Conservation (phyloP, 176 grass and related monocot genomes). For the Carex parvula region DNA sequence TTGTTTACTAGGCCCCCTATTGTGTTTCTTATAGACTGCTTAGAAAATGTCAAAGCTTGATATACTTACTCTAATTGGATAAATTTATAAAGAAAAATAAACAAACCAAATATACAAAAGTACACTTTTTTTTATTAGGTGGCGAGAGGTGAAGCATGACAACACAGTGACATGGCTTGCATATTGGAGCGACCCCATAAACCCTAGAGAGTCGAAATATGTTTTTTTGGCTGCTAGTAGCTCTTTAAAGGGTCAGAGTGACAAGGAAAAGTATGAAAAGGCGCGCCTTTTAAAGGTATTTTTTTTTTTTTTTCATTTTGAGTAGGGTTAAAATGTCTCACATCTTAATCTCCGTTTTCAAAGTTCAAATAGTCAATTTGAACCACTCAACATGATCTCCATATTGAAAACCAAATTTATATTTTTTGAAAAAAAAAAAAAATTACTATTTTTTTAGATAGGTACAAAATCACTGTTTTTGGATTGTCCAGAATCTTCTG, state of each 20-base stretch:
- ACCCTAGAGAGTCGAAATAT: slow-evolving; percentile 92
- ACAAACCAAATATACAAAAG: background rate
- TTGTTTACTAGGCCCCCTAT: too few relatives aligned
- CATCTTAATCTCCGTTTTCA: too few relatives aligned
- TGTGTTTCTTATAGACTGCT: background rate
- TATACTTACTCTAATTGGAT: background rate
- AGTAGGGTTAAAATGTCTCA: too few relatives aligned
- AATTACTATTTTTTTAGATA: too few relatives aligned
- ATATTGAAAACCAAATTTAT: too few relatives aligned
- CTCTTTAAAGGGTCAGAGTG: slow-evolving; percentile 85
- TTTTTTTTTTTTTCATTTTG: background rate
- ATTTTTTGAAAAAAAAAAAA: too few relatives aligned
- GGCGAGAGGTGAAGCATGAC: slow-evolving; percentile 93
- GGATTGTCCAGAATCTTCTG: too few relatives aligned
- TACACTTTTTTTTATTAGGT: slow-evolving; percentile 32
- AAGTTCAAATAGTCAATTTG: too few relatives aligned
- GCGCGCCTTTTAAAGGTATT: slow-evolving; percentile 80
- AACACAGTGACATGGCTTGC: slow-evolving; percentile 99
- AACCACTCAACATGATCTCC: too few relatives aligned
- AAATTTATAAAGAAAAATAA: background rate
- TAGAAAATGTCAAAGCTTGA: background rate
- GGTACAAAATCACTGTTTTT: too few relatives aligned
- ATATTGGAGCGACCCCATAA: slow-evolving; percentile 97
- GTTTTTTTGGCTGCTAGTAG: slow-evolving; percentile 98
- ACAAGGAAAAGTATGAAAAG: slow-evolving; percentile 98